Evolutionary conservation across 78 protist genomes (phyloP).

Genomic region (Andalucia godoyi): DNA sequence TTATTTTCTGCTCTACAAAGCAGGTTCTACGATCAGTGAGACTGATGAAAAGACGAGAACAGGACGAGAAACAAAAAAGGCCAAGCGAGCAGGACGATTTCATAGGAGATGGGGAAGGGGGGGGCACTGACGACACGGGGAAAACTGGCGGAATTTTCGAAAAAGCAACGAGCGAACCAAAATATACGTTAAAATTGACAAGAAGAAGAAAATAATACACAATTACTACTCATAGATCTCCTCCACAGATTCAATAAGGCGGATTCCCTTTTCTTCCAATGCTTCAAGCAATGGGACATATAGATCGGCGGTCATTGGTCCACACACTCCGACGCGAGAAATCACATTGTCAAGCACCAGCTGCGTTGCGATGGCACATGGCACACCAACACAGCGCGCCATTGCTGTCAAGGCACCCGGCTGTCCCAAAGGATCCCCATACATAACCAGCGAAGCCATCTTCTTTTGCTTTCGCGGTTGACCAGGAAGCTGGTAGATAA

Average conservation of each 20-base stretch:
- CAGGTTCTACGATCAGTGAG: too few relatives aligned
- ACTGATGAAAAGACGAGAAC: too few relatives aligned
- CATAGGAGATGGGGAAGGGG: too few relatives aligned
- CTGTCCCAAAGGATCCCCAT: neutral
- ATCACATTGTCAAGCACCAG: slow-evolving; percentile 34
- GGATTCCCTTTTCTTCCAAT: neutral
- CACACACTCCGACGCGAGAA: slow-evolving; percentile 25
- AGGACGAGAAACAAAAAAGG: too few relatives aligned
- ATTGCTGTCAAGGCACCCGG: slow-evolving; percentile 30
- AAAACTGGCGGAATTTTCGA: too few relatives aligned
- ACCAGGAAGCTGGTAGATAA: neutral
- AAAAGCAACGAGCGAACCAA: too few relatives aligned
- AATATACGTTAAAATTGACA: too few relatives aligned
- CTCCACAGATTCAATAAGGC: neutral
- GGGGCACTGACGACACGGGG: too few relatives aligned
- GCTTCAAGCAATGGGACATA: neutral
- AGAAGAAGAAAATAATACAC: too few relatives aligned
- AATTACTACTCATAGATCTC: too few relatives aligned
- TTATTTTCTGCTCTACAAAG: too few relatives aligned
- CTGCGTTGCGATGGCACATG: slow-evolving; percentile 58
- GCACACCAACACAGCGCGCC: slow-evolving; percentile 60
- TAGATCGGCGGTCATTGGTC: neutral
- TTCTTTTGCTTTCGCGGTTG: neutral
- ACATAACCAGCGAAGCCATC: neutral
- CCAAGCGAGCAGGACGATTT: too few relatives aligned